Percentiles rank a stretch among this genome's conserved stretches.
Evolutionary conservation across 2,329 filamentous ascomycete species (phyloP).

Genomic region (Beauveria medogensis): DNA sequence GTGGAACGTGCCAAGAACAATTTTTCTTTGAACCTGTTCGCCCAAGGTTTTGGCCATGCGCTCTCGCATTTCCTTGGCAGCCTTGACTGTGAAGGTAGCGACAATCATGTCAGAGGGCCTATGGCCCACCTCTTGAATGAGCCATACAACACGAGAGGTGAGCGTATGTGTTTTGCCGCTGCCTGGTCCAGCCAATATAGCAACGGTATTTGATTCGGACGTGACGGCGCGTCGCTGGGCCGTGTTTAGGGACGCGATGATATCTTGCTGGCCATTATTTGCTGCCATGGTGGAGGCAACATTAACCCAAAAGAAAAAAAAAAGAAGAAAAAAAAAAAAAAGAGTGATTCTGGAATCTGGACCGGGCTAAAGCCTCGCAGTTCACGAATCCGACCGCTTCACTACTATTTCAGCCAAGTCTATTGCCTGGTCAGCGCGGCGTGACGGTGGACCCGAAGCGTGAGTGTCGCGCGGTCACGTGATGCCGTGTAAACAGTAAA

Average conservation of each 20-base stretch:
- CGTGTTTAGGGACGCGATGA: conserved; percentile 43
- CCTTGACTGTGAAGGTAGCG: conserved; percentile 95
- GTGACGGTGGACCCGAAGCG: background rate
- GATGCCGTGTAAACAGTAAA: background rate
- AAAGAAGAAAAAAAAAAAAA: background rate
- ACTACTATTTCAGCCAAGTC: background rate
- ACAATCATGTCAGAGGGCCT: conserved; percentile 85
- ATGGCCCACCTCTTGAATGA: conserved; percentile 63
- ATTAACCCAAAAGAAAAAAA: background rate
- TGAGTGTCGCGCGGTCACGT: background rate
- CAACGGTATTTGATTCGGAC: conserved; percentile 46
- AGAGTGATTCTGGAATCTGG: background rate
- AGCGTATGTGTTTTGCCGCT: conserved; percentile 93
- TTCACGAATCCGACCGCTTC: background rate
- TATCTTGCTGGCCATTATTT: conserved; percentile 18
- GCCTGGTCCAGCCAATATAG: conserved; percentile 59
- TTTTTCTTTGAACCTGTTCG: conserved; percentile 61
- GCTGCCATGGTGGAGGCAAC: background rate
- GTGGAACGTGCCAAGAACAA: conserved; percentile 91
- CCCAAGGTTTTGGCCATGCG: conserved; percentile 78
- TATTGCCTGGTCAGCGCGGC: background rate
- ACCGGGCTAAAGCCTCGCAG: background rate
- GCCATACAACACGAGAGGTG: conserved; percentile 84
- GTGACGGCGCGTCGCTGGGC: conserved; percentile 50
- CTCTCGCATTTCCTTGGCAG: conserved; percentile 86